These are phyloP conservation scores for Catenaria anguillulae DNA, from an alignment of 371 early-diverging fungal genomes.

Conservation along the genomic window DNA sequence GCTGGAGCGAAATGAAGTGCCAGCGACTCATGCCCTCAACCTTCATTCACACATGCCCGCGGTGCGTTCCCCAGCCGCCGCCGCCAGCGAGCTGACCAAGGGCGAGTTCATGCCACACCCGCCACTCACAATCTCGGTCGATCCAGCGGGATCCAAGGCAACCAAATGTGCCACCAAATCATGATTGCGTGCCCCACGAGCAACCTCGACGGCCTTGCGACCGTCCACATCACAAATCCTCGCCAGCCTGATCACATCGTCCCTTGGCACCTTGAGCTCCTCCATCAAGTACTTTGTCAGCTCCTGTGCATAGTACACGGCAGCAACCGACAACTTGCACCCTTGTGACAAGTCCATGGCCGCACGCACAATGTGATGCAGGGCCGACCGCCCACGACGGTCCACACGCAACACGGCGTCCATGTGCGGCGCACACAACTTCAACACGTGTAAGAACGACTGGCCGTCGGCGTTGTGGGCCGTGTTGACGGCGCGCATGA, in stretches of 20 bases:
- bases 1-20: too few species aligned
- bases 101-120: too few species aligned
- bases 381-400: background rate
- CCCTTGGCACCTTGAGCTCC: constrained; percentile 25
- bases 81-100: too few species aligned
- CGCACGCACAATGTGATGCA: constrained; percentile 22
- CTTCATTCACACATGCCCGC: too few species aligned
- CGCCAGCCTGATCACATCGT: constrained; percentile 14
- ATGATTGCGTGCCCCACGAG: too few species aligned
- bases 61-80: too few species aligned
- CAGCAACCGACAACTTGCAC: background rate
- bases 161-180: too few species aligned
- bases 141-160: too few species aligned
- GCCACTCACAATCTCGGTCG: too few species aligned
- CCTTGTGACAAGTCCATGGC: background rate
- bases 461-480: constrained; percentile 75
- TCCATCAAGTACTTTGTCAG: background rate
- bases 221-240: constrained; percentile 69
- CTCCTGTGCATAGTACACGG: background rate
- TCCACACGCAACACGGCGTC: background rate
- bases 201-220: constrained; percentile 79
- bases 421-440: constrained; percentile 42
- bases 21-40: too few species aligned
- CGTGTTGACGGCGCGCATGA: constrained; percentile 76
- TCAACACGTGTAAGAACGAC: constrained; percentile 59